These are phyloP conservation scores for Fusarium musae DNA, from an alignment of 2,329 filamentous ascomycete genomes.

Conservation along the genomic window DNA sequence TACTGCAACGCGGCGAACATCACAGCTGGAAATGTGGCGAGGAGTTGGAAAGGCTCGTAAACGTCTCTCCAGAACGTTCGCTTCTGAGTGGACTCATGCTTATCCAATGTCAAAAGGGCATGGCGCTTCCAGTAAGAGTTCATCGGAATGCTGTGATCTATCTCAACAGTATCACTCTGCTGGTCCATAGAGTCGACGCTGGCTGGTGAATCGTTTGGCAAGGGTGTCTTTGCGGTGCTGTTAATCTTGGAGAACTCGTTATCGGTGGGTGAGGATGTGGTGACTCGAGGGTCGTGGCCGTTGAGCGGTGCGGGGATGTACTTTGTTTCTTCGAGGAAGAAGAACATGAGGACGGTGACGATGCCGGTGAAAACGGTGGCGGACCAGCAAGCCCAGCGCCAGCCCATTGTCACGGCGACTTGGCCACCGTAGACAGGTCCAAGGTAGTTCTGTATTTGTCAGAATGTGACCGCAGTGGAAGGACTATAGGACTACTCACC, in stretches of 20 bases:
- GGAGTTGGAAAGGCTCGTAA: conserved; percentile 22
- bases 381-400: conserved; percentile 55
- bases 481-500: background rate
- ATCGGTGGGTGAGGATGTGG: rapidly evolving
- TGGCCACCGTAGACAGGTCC: conserved; percentile 30
- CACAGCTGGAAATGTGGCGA: conserved; percentile 3
- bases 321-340: conserved; percentile 51
- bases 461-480: rapidly evolving
- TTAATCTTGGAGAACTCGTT: background rate
- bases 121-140: conserved; percentile 21
- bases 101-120: conserved; percentile 12
- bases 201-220: background rate
- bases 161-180: background rate
- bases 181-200: background rate
- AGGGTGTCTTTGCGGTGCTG: background rate
- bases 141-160: conserved; percentile 18
- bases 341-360: conserved; percentile 32
- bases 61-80: conserved; percentile 10
- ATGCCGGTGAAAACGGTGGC: conserved; percentile 35
- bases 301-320: background rate
- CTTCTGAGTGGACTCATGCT: background rate
- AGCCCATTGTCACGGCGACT: conserved; percentile 32
- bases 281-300: background rate
- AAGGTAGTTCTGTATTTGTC: conserved; percentile 17
- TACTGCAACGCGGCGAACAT: conserved; percentile 15